Evolutionary conservation across 2,329 filamentous ascomycete genomes (phyloP), one percentile per base, ranked within the genome.

Genomic region (Ophiostoma quercus): DNA sequence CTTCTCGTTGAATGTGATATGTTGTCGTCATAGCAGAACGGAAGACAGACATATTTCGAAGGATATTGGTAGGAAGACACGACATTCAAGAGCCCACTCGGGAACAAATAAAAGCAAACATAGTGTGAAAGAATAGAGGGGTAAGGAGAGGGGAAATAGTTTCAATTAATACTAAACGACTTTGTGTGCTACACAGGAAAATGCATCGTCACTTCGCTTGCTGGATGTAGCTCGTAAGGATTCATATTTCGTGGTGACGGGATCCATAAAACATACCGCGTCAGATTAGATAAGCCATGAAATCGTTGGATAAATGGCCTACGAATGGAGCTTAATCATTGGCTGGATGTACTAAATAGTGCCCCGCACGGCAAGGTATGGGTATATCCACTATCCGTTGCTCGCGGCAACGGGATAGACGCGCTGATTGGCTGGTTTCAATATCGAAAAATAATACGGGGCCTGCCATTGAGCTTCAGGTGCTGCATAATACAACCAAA

Each of bases 331-430:
- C 57, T 32, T 32, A 8, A 19, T 62, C 6, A 62, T 62, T 62
- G 57, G 57, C n/a, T 32, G 25, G 0, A 5, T 1, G 1, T 32
- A 3, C 22, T 7, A 32, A 5, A 29, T 29, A 16, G 22, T 25
- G 25, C 57, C 57, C 57, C 57, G 22, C 57, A 62, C 14, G 5
- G 22, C 22, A 25, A 25, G n/a, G 41, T 69, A 69, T 69, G 51
- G 25, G 51, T 41, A 16, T 25, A 16, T 70, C 57, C 60, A 63
- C 60, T 37, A 22, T 7, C 62, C 62, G 69, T 72, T 74, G 75
- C 75, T 75, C 73, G 69, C 69, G 74, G 75, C 75, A 76, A 76
- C 75, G 68, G n/a, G 16, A 1, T 11, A 2, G 68, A 71, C 72
- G 72, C 73, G 71, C 72, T 72, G 72, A 74, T 74, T 74, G 73